Evolutionary conservation across 2,329 filamentous ascomycete genomes (phyloP).

Genomic region (Claviceps purpurea): DNA sequence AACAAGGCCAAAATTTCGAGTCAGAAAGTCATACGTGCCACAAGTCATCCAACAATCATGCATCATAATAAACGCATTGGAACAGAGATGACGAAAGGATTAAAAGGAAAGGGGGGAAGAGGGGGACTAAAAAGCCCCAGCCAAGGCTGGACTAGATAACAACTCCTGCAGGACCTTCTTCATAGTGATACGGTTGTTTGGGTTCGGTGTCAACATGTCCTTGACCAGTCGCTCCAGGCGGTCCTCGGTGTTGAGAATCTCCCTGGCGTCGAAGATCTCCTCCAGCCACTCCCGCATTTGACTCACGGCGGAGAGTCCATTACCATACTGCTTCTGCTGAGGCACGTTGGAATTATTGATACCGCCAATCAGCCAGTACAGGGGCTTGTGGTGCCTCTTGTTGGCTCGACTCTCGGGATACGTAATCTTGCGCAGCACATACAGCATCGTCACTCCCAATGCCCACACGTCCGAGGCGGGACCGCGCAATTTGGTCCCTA

Average conservation of each 20-base stretch:
- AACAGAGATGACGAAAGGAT: background rate
- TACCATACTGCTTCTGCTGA: slow-evolving; percentile 20
- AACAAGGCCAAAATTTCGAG: no score
- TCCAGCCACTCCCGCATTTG: slow-evolving; percentile 45
- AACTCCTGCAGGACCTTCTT: slow-evolving; percentile 34
- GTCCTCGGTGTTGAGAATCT: slow-evolving; percentile 31
- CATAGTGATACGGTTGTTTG: slow-evolving; percentile 39
- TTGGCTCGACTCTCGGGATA: slow-evolving; percentile 40
- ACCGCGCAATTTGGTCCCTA: slow-evolving; percentile 39
- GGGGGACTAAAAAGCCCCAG: background rate
- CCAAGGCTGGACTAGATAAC: slow-evolving; percentile 14
- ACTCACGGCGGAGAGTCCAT: slow-evolving; percentile 27
- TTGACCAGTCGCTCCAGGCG: slow-evolving; percentile 36
- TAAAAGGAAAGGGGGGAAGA: background rate
- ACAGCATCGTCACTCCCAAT: slow-evolving; percentile 47
- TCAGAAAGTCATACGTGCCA: background rate
- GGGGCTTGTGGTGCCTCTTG: slow-evolving; percentile 31
- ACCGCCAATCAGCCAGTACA: slow-evolving; percentile 47
- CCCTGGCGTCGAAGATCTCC: slow-evolving; percentile 36
- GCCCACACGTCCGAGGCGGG: slow-evolving; percentile 46
- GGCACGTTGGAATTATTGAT: slow-evolving; percentile 29
- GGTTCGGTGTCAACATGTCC: slow-evolving; percentile 41
- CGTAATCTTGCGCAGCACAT: slow-evolving; percentile 40
- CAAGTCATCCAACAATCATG: background rate
- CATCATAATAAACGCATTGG: background rate